These are phyloP conservation scores for Phytophthora fragariae DNA, from an alignment of 352 stramenopile genomes.

Conservation along the genomic window DNA sequence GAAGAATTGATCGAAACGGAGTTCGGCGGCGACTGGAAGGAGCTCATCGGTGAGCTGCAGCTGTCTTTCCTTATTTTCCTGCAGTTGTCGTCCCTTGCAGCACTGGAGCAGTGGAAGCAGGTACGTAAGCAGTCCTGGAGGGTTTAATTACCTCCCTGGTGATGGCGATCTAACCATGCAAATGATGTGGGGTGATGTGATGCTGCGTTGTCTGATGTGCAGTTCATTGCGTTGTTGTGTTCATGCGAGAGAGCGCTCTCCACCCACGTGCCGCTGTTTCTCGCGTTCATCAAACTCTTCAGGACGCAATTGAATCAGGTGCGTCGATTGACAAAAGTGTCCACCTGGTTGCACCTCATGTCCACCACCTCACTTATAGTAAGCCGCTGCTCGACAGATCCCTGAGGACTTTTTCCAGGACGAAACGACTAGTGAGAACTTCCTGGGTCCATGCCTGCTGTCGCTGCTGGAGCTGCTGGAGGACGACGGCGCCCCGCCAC, in stretches of 20 bases:
- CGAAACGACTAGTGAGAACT: constrained; percentile 66
- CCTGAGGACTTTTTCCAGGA: constrained; percentile 78
- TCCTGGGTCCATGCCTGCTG: constrained; percentile 62
- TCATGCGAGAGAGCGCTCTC: constrained; percentile 65
- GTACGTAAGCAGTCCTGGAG: constrained; percentile 26
- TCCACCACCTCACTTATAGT: background rate
- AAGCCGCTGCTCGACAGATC: constrained; percentile 40
- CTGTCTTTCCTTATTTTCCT: constrained; percentile 95
- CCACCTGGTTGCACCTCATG: background rate
- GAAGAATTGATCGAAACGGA: constrained; percentile 51
- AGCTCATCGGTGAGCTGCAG: constrained; percentile 94
- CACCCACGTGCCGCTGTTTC: constrained; percentile 54
- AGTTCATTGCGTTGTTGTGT: constrained; percentile 72
- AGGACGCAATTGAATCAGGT: constrained; percentile 69
- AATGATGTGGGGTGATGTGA: background rate
- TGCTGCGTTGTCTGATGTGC: constrained; percentile 3
- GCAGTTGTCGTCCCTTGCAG: constrained; percentile 92
- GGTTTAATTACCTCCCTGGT: background rate
- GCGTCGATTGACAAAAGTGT: background rate
- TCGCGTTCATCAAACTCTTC: constrained; percentile 66
- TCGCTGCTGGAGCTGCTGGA: constrained; percentile 75
- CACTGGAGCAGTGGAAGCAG: constrained; percentile 95
- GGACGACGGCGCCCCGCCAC: constrained; percentile 44
- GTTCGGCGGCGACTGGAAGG: constrained; percentile 64
- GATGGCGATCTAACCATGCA: background rate